phyloP scores from a whole-genome alignment of 2,329 filamentous ascomycete genomes.

The Pseudogymnoascus sp. region DNA sequence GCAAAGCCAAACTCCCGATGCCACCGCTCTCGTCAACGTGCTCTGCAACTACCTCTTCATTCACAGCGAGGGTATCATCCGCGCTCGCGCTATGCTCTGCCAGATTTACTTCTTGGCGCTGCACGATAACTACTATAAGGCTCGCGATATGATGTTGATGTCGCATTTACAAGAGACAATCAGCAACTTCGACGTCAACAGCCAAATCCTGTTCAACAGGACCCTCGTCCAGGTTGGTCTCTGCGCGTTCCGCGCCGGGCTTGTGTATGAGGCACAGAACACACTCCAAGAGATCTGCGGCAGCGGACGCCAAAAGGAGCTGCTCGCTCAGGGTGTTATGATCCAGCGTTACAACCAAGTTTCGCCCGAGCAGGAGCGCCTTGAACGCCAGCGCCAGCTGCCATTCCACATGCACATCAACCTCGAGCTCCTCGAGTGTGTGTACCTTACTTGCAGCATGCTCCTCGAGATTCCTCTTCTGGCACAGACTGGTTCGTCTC shows the following conservation, averaged over 20 bases:
- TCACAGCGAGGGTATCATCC: slow-evolving; percentile 90
- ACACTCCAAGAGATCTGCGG: slow-evolving; percentile 97
- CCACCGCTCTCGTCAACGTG: slow-evolving; percentile 67
- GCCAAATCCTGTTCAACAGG: slow-evolving; percentile 97
- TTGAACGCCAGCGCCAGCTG: slow-evolving; percentile 93
- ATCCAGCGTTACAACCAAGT: slow-evolving; percentile 96
- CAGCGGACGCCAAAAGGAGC: slow-evolving; percentile 93
- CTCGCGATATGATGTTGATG: slow-evolving; percentile 99
- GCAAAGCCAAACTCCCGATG: slow-evolving; percentile 58
- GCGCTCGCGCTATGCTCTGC: slow-evolving; percentile 93
- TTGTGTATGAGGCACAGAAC: slow-evolving; percentile 96
- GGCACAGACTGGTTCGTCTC: slow-evolving; percentile 91
- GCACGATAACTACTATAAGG: slow-evolving; percentile 96
- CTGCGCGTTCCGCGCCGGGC: slow-evolving; percentile 92
- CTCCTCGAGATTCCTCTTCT: slow-evolving; percentile 95
- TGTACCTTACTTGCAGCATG: slow-evolving; percentile 99
- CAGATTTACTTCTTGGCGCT: slow-evolving; percentile 98
- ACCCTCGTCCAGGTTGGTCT: slow-evolving; percentile 96
- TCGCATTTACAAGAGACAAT: slow-evolving; percentile 98
- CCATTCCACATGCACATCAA: slow-evolving; percentile 99
- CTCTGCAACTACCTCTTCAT: slow-evolving; percentile 94
- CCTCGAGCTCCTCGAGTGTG: slow-evolving; percentile 92
- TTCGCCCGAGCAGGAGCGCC: slow-evolving; percentile 91
- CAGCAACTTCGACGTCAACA: slow-evolving; percentile 89
- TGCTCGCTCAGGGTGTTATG: slow-evolving; percentile 95